Percentiles rank a stretch among this genome's conserved stretches.
Evolutionary conservation across 2,329 filamentous ascomycete species (phyloP).

Genomic region (Diplodia mutila): DNA sequence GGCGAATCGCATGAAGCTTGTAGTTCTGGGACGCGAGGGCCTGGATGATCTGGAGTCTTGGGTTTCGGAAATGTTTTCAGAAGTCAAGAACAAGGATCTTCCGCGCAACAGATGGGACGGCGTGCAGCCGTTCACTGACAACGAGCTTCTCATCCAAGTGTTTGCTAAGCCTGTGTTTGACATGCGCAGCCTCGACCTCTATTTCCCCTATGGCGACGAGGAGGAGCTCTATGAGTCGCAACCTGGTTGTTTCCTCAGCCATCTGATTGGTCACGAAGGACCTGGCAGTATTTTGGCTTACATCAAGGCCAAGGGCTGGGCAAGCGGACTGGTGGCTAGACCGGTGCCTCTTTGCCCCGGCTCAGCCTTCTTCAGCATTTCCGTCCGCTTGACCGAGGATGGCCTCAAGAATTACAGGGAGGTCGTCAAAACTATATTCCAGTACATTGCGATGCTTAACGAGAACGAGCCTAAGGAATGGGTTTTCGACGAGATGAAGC

Average conservation of each 20-base stretch:
- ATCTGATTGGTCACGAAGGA: slow-evolving; percentile 89
- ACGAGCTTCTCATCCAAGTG: slow-evolving; percentile 70
- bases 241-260: slow-evolving; percentile 82
- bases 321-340: slow-evolving; percentile 78
- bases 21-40: slow-evolving; percentile 79
- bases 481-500: slow-evolving; percentile 92
- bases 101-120: slow-evolving; percentile 69
- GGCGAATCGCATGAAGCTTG: slow-evolving; percentile 90
- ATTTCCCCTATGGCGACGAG: slow-evolving; percentile 85
- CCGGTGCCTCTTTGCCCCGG: slow-evolving; percentile 77
- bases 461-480: slow-evolving; percentile 82
- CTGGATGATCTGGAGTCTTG: slow-evolving; percentile 82
- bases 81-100: slow-evolving; percentile 80
- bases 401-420: slow-evolving; percentile 81
- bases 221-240: slow-evolving; percentile 78
- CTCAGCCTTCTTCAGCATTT: slow-evolving; percentile 77
- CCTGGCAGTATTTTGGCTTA: slow-evolving; percentile 90
- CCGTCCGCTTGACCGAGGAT: slow-evolving; percentile 80
- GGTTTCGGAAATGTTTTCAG: slow-evolving; percentile 81
- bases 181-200: slow-evolving; percentile 74
- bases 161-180: slow-evolving; percentile 95
- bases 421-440: slow-evolving; percentile 81
- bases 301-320: slow-evolving; percentile 89
- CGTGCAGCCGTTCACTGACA: slow-evolving; percentile 61
- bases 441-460: slow-evolving; percentile 85